These are phyloP conservation scores for Ceratobasidium sp. DNA, from an alignment of 1,284 basidiomycete species.

Conservation along the genomic window DNA sequence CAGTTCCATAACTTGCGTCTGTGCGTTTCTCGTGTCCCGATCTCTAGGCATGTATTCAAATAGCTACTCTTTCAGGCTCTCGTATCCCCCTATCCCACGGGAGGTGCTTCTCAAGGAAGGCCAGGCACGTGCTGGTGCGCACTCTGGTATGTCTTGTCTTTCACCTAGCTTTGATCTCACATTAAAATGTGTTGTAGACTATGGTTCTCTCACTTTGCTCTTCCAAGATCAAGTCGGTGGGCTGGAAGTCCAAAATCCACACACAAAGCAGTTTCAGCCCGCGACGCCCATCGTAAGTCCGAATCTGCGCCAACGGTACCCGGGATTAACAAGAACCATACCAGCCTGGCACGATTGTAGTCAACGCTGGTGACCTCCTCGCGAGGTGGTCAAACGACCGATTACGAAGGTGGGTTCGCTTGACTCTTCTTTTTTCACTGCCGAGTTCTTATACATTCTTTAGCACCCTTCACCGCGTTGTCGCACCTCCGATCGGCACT, in stretches of 20 bases:
- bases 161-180: conserved; percentile 22
- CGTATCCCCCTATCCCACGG: conserved; percentile 73
- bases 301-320: neutral
- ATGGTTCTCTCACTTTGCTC: conserved; percentile 81
- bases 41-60: conserved; percentile 41
- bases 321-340: neutral
- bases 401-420: conserved; percentile 55
- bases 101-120: conserved; percentile 66
- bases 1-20: conserved; percentile 73
- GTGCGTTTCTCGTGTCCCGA: neutral
- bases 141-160: conserved; percentile 55
- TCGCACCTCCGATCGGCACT: conserved; percentile 66
- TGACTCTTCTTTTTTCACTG: neutral
- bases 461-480: conserved; percentile 79
- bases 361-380: conserved; percentile 83
- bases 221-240: conserved; percentile 89
- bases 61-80: conserved; percentile 55
- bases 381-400: conserved; percentile 83
- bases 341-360: conserved; percentile 78
- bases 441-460: neutral
- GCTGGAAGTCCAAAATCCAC: conserved; percentile 80
- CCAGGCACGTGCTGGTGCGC: conserved; percentile 78
- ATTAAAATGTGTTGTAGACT: conserved; percentile 59
- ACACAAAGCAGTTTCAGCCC: conserved; percentile 71
- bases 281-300: conserved; percentile 73